phyloP scores from a whole-genome alignment of 148 eudicot species.

The Polygonum aviculare region DNA sequence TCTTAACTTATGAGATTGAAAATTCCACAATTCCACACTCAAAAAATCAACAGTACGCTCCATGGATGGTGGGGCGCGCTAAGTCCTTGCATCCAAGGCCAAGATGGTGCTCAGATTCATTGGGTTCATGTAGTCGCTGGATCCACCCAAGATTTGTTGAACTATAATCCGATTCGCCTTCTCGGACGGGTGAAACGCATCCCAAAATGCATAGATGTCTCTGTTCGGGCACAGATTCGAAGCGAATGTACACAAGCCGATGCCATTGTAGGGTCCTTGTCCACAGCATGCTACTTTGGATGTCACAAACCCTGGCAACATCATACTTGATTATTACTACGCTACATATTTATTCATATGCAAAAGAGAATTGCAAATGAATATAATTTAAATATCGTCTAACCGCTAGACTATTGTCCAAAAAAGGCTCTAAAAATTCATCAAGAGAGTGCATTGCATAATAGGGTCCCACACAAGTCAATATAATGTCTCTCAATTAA shows the following conservation, averaged over 20 bases:
- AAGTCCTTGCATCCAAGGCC: constrained; percentile 2
- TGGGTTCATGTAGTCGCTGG: not conserved
- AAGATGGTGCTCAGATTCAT: constrained; percentile 5
- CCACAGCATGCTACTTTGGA: constrained; percentile 7
- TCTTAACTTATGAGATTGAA: not conserved
- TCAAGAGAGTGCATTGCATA: too few species aligned
- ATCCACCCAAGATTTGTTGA: not conserved
- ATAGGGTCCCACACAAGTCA: not conserved
- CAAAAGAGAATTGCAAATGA: not conserved
- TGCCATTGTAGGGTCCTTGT: constrained; percentile 2
- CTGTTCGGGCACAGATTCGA: constrained; percentile 6
- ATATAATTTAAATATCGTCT: not conserved
- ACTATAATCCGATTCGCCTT: constrained; percentile 1
- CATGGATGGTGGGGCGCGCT: not conserved
- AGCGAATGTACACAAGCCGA: not conserved
- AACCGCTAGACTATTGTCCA: too few species aligned
- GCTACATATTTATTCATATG: too few species aligned
- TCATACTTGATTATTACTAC: not conserved
- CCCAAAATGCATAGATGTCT: constrained; percentile 7
- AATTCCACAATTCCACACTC: not conserved
- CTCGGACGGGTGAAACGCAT: not conserved
- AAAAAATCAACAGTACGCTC: not conserved
- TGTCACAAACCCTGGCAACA: constrained; percentile 5
- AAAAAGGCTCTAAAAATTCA: too few species aligned
- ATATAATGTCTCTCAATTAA: not conserved